phyloP scores from a whole-genome alignment of 306 rosid genomes.

The Vigna angularis region DNA sequence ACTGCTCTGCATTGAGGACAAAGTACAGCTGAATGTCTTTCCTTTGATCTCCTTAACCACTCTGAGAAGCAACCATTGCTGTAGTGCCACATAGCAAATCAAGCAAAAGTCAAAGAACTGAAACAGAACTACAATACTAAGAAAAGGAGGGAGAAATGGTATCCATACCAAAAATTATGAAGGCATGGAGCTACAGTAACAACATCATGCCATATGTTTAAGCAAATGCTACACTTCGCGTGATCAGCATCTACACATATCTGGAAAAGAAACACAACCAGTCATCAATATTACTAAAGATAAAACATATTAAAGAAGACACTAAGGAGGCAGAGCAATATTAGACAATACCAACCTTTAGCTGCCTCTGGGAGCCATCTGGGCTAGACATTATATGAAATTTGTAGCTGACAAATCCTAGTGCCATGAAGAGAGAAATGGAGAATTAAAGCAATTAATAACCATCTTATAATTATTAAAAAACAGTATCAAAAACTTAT shows the following conservation, averaged over 20 bases:
- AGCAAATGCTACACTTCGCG: slow-evolving; percentile 94
- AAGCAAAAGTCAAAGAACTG: slow-evolving; percentile 40
- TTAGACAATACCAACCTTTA: slow-evolving; percentile 54
- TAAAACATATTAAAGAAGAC: slow-evolving; percentile 25
- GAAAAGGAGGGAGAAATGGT: slow-evolving; percentile 4
- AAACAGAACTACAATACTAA: slow-evolving; percentile 29
- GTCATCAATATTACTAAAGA: slow-evolving; percentile 32
- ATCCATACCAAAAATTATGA: slow-evolving; percentile 86
- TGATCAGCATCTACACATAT: slow-evolving; percentile 76
- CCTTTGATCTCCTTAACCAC: slow-evolving; percentile 84
- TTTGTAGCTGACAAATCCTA: slow-evolving; percentile 71
- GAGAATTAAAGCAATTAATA: slow-evolving; percentile 26
- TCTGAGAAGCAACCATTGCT: slow-evolving; percentile 98
- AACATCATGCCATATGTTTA: slow-evolving; percentile 91
- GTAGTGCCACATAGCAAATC: slow-evolving; percentile 44
- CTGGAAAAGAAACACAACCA: slow-evolving; percentile 55
- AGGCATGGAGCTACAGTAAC: slow-evolving; percentile 93
- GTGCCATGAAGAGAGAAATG: slow-evolving; percentile 24
- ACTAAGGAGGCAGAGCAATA: slow-evolving; percentile 26
- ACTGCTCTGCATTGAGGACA: slow-evolving; percentile 96
- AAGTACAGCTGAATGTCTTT: slow-evolving; percentile 69
- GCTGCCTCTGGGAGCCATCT: slow-evolving; percentile 55
- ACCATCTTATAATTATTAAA: slow-evolving; percentile 33
- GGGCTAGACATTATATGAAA: slow-evolving; percentile 64
- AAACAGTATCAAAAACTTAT: slow-evolving; percentile 33